These are phyloP conservation scores for Fusarium aywerte DNA, from an alignment of 2,329 filamentous ascomycete genomes.

Conservation along the genomic window DNA sequence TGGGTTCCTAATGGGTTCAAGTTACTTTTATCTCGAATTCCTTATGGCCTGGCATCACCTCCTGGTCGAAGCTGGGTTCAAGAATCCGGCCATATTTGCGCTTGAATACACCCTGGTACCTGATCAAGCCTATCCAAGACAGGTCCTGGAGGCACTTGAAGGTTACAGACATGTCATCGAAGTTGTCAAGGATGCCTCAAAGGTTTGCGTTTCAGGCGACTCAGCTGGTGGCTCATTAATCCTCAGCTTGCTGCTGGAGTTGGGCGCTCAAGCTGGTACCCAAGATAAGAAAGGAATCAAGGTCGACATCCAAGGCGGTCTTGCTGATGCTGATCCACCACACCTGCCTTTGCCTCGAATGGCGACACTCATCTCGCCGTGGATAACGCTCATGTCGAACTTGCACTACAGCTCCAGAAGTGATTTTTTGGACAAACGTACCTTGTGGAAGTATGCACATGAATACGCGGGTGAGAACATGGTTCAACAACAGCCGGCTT, in stretches of 20 bases:
- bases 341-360: conserved; percentile 56
- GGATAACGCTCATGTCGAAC: conserved; percentile 77
- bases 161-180: conserved; percentile 78
- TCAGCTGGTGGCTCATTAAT: conserved; percentile 81
- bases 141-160: conserved; percentile 74
- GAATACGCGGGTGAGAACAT: conserved; percentile 68
- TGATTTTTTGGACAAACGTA: conserved; percentile 77
- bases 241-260: conserved; percentile 76
- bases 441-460: conserved; percentile 74
- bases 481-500: conserved; percentile 56
- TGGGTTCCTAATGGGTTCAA: conserved; percentile 84
- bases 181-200: conserved; percentile 66
- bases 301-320: conserved; percentile 16
- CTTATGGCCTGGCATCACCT: conserved; percentile 76
- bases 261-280: conserved; percentile 57
- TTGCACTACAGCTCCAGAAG: conserved; percentile 75
- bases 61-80: conserved; percentile 71
- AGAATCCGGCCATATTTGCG: conserved; percentile 81
- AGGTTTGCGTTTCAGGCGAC: conserved; percentile 79
- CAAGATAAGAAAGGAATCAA: conserved; percentile 35
- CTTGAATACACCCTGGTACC: conserved; percentile 85
- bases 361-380: conserved; percentile 81
- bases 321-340: conserved; percentile 28
- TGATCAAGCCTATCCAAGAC: conserved; percentile 76
- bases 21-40: conserved; percentile 87